These are phyloP conservation scores for Nectriaceae sp. DNA, from an alignment of 2,329 filamentous ascomycete genomes.

Conservation along the genomic window DNA sequence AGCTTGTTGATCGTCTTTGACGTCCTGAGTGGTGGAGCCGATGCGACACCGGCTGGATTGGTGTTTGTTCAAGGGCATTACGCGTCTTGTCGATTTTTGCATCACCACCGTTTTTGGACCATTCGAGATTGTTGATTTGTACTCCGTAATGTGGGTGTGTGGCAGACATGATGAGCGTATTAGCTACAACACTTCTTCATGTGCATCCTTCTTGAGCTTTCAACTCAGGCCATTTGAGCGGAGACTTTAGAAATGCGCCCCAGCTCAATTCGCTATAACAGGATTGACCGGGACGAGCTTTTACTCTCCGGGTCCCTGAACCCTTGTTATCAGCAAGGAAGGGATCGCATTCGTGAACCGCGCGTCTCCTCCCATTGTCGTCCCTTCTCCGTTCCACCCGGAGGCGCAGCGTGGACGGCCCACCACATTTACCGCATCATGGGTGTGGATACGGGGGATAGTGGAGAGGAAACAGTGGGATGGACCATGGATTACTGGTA, in stretches of 20 bases:
- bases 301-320: too few species aligned
- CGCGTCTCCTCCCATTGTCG: neutral
- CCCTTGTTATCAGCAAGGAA: too few species aligned
- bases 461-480: too few species aligned
- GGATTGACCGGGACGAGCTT: too few species aligned
- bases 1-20: neutral
- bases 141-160: too few species aligned
- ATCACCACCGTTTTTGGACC: slow-evolving; percentile 1
- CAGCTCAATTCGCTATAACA: too few species aligned
- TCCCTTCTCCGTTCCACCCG: neutral
- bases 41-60: neutral
- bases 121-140: neutral
- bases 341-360: too few species aligned
- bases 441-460: neutral
- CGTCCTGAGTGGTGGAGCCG: neutral
- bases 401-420: neutral
- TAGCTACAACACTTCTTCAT: too few species aligned
- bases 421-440: neutral
- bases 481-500: neutral
- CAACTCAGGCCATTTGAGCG: too few species aligned
- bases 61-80: slow-evolving; percentile 3
- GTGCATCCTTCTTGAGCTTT: too few species aligned
- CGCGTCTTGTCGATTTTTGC: slow-evolving; percentile 5
- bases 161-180: too few species aligned
- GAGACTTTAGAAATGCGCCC: too few species aligned